Evolutionary conservation across 2,329 filamentous ascomycete species (phyloP).

Genomic region (Grosmannia serpens): DNA sequence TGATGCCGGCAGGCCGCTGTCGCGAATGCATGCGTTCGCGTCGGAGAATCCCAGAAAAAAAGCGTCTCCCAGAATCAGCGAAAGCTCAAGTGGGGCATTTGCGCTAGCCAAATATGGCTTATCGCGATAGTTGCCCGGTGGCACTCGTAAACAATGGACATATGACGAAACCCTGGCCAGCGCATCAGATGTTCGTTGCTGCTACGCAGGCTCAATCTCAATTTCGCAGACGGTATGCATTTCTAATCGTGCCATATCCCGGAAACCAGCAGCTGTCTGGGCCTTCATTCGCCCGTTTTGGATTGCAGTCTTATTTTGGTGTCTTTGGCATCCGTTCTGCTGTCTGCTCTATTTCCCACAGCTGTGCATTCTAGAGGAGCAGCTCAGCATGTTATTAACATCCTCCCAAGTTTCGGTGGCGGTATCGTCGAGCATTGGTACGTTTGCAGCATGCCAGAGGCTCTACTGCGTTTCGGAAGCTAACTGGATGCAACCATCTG

Average conservation of each 20-base stretch:
- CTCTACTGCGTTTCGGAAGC: background rate
- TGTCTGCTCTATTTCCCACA: background rate
- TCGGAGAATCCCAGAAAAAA: background rate
- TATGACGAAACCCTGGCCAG: background rate
- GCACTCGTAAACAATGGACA: slow-evolving; percentile 7
- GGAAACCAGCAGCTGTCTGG: background rate
- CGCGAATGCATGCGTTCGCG: background rate
- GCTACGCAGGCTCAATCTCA: background rate
- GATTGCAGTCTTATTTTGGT: background rate
- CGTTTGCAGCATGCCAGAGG: slow-evolving; percentile 13
- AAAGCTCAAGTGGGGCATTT: background rate
- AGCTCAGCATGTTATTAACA: slow-evolving; percentile 43
- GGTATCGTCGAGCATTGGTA: slow-evolving; percentile 53
- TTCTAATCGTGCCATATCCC: background rate
- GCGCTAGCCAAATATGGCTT: background rate
- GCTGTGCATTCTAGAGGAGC: background rate
- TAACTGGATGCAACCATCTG: background rate
- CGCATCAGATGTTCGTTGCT: background rate
- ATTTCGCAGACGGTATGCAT: background rate
- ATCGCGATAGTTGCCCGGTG: slow-evolving; percentile 16
- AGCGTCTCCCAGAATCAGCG: background rate
- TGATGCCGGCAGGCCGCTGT: background rate
- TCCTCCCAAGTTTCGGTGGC: slow-evolving; percentile 60
- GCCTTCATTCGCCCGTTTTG: background rate
- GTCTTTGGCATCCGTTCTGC: background rate